phyloP scores from a whole-genome alignment of 2,329 filamentous ascomycete species.

The Xylaria sp. region DNA sequence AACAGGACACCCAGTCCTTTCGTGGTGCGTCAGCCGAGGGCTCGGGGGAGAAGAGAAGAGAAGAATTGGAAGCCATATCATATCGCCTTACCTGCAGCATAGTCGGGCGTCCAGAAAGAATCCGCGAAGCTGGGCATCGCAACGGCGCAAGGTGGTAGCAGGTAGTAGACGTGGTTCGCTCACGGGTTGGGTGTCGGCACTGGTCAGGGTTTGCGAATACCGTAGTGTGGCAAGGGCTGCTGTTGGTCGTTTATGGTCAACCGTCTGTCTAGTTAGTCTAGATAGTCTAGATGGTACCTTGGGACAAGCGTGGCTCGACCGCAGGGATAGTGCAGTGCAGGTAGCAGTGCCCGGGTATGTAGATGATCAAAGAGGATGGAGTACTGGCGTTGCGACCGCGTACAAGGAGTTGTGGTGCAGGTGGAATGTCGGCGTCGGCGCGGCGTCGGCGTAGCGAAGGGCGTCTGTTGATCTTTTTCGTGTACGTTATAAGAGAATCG shows the following conservation, averaged over 20 bases:
- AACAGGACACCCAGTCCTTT: constrained; percentile 90
- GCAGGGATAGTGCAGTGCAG: background rate
- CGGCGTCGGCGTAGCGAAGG: constrained; percentile 2
- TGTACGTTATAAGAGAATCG: constrained; percentile 1
- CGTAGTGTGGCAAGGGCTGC: background rate
- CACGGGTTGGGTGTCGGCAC: constrained; percentile 9
- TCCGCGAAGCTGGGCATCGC: constrained; percentile 90
- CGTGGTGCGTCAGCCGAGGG: constrained; percentile 31
- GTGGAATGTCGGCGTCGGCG: background rate
- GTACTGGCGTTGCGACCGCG: constrained; percentile 7
- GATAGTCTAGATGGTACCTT: background rate
- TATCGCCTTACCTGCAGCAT: constrained; percentile 79
- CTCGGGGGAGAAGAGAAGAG: constrained; percentile 9
- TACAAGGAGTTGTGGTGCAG: background rate
- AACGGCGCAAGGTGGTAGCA: constrained; percentile 37
- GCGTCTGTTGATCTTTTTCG: constrained; percentile 7
- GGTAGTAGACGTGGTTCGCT: constrained; percentile 6
- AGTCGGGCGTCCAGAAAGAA: constrained; percentile 98
- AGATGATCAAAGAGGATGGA: background rate
- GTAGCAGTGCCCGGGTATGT: background rate
- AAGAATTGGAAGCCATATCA: background rate
- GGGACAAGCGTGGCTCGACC: constrained; percentile 6
- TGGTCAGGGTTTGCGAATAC: constrained; percentile 14
- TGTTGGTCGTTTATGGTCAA: constrained; percentile 2
- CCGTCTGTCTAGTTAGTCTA: background rate